Base-by-base conservation (phyloP, 768 basidiomycete genomes). In the Phaeotremella fagi region DNA sequence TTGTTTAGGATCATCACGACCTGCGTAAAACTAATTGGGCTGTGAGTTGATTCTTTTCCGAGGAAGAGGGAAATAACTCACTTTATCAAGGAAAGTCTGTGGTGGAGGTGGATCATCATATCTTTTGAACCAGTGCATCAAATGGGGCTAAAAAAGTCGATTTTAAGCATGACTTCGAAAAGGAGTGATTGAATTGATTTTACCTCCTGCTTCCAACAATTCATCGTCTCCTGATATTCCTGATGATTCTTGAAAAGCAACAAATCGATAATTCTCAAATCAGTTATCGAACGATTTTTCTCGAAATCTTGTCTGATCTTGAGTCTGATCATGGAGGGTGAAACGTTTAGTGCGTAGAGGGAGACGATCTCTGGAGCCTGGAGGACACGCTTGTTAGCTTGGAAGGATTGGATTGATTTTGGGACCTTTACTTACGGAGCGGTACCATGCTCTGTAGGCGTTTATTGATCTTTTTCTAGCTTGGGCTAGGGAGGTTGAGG, bases 161-260 rank as follows among this genome's bases (percentile, higher is more conserved):
- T n/a, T n/a, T n/a, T n/a, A n/a, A n/a, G n/a, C n/a, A n/a, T n/a
- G n/a, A n/a, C n/a, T n/a, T n/a, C n/a, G n/a, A n/a, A n/a, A n/a
- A n/a, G n/a, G n/a, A n/a, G n/a, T n/a, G n/a, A n/a, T n/a, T n/a
- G n/a, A n/a, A n/a, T n/a, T n/a, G n/a, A n/a, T n/a, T 71, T 57
- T 65, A 74, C 73, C 64, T 72, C 81, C 78, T 88, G 86, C 70
- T 91, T 91, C 91, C 91, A 97, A 64, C 81, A 82, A 71, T 97
- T 97, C 80, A 95, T 79, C 48, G 86, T 85, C 79, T 97, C 94
- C 79, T 98, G 94, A 68, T 83, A 88, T 62, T 97, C 90, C 77
- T 84, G 86, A 59, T 83, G 79, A 48, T 82, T 80, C 79, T 97
- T 97, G 69, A 86, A 80, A 35, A 95, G 69, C 63, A 97, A 79